Evolutionary conservation across 2,329 filamentous ascomycete species (phyloP), one percentile per base, ranked within the genome.

Genomic region (Ceratocystis ficicola): DNA sequence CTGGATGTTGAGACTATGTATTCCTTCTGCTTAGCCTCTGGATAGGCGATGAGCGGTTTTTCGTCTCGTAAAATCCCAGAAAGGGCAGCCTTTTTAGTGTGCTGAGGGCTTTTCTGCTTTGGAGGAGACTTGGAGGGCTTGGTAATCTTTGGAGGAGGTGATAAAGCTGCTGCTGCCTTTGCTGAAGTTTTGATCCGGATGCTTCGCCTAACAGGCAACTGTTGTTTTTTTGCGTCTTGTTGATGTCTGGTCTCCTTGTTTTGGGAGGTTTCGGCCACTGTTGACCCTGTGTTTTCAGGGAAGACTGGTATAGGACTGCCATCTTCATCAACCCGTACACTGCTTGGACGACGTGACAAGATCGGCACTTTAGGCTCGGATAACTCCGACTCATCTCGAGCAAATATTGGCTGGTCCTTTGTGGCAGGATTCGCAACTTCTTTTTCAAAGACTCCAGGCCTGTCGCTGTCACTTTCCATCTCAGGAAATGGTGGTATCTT

Each of bases 251-350:
- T 10, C 20, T n/a, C 55, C 28, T 59, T 20, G 55, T 10, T n/a
- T n/a, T n/a, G 17, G n/a, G 7, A 32, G 44, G 36, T 55, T 36
- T 64, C 46, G n/a, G 20, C 41, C 15, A 17, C n/a, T 5, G 36
- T 30, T n/a, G 2, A 1, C 12, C 6, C 25, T 17, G 28, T 5
- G 1, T 50, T 32, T 44, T 36, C 30, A n/a, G 44, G 25, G 50
- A 59, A 50, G 20, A 60, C 22, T 10, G 64, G 50, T 7, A 68
- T 65, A 44, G 66, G 66, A 32, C 66, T 68, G 15, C 66, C 66
- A 15, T 63, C 63, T 44, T 68, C 66, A 41, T 65, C 64, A 12
- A 68, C 55, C 3, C 46, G 20, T 7, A 68, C 48, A 55, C 66
- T 68, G 50, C 66, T 64, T 1, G 60, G 60, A 17, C 66, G 60